Evolutionary conservation across 345 rosid species (phyloP), one percentile per base, ranked within the genome.

Genomic region (Populus nigra): DNA sequence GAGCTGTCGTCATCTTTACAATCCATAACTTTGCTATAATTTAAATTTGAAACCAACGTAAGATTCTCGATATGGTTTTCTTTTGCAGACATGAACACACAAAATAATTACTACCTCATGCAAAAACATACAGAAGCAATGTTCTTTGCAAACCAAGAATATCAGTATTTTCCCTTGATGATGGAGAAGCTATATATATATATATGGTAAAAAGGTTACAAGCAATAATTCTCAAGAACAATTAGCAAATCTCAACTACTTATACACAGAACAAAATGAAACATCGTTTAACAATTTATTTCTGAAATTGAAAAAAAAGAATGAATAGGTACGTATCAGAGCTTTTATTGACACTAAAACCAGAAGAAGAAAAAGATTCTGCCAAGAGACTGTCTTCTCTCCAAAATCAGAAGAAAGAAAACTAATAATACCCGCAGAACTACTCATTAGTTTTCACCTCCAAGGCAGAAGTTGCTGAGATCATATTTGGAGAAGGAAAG

Each of bases 401-500:
- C 16, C 25, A 67, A 66, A 75, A 35, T 10, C 36, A 4, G 47
- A 55, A 27, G 69, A 71, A 36, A 27, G 39, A 8, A 36, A 45
- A 20, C 4, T 25, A 35, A 75, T 43, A 85, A 47, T 55, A 85
- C 25, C 89, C 93, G 5, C 81, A 86, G 74, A 86, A 86, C 1
- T 27, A 25, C 71, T 89, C 91, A 3, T 33, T 33, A 16, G 75
- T 77, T 4, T 83, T 80, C 23, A 85, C 92, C 18, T 84, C 88
- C 65, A 81, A 73, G 4, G 81, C 75, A 1, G 91, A 81, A 16
- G 89, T 73, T 4, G 77, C 83, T 7, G 91, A 84, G 73, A 89
- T 84, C 78, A 90, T 79, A 50, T 82, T 88, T 0, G 89, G 88
- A 33, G 83, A 20, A 38, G 31, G 53, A 65, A 90, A 90, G 0